phyloP scores from a whole-genome alignment of 495 filamentous ascomycete species.

The Neurospora sp. region DNA sequence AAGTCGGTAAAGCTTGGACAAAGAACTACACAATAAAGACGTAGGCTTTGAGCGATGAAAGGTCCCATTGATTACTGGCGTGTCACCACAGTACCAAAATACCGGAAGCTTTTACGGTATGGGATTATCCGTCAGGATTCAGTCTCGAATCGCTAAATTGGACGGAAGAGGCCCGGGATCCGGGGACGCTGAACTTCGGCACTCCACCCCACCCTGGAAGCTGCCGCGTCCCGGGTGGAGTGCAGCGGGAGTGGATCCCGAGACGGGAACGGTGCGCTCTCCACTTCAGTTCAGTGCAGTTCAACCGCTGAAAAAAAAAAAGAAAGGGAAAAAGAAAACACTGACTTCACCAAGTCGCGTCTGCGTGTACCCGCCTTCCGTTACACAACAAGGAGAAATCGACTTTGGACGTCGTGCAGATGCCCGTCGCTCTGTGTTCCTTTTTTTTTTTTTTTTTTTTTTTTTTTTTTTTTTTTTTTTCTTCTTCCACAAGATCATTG shows the following conservation, averaged over 20 bases:
- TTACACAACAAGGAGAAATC: not conserved
- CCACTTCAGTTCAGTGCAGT: not conserved
- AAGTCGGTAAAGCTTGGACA: too few relatives aligned
- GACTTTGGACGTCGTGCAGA: not conserved
- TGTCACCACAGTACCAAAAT: too few relatives aligned
- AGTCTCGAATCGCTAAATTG: not conserved
- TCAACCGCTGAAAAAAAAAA: not conserved
- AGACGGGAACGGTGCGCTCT: not conserved
- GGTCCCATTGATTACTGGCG: not conserved
- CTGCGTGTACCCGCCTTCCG: not conserved
- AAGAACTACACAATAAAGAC: not conserved
- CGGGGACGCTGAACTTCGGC: not conserved
- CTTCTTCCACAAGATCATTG: slow-evolving; percentile 10
- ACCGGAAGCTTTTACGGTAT: too few relatives aligned
- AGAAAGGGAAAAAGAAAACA: not conserved
- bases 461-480: too few relatives aligned
- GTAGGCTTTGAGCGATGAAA: not conserved
- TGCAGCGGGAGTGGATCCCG: not conserved
- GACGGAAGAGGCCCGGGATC: not conserved
- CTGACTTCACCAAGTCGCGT: not conserved
- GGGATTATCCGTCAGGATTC: not conserved
- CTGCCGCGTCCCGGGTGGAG: not conserved
- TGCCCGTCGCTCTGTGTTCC: not conserved
- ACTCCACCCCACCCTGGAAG: not conserved
- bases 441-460: too few relatives aligned